phyloP scores from a whole-genome alignment of 2,329 filamentous ascomycete genomes.

The Botrytis fabae region DNA sequence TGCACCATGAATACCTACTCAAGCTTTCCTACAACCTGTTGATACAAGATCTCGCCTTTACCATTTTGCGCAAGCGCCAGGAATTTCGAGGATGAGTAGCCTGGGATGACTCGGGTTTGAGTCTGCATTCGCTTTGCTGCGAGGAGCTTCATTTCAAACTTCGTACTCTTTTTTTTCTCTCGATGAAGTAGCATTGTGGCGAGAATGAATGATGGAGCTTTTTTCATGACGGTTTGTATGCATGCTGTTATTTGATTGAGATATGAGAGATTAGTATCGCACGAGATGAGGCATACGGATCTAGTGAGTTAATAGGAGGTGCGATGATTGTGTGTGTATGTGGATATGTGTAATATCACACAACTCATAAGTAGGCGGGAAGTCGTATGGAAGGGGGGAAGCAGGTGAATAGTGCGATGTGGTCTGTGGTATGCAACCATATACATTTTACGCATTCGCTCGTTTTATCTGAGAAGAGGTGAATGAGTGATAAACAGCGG shows the following conservation, averaged over 20 bases:
- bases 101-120: background rate
- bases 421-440: background rate
- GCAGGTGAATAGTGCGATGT: background rate
- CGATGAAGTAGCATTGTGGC: background rate
- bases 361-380: background rate
- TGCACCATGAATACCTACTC: background rate
- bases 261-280: background rate
- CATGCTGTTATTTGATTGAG: background rate
- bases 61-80: background rate
- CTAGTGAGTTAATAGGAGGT: background rate
- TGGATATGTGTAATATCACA: background rate
- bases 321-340: background rate
- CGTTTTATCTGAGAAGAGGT: background rate
- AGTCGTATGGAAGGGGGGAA: background rate
- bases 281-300: background rate
- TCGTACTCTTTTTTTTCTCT: background rate
- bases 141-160: background rate
- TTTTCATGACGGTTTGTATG: background rate
- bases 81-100: background rate
- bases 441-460: background rate
- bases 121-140: too few species aligned
- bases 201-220: background rate
- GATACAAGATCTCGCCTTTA: background rate
- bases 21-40: accelerated
- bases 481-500: background rate